Evolutionary conservation across 768 basidiomycete species (phyloP), one percentile per base, ranked within the genome.

Genomic region (Mrakia frigida): DNA sequence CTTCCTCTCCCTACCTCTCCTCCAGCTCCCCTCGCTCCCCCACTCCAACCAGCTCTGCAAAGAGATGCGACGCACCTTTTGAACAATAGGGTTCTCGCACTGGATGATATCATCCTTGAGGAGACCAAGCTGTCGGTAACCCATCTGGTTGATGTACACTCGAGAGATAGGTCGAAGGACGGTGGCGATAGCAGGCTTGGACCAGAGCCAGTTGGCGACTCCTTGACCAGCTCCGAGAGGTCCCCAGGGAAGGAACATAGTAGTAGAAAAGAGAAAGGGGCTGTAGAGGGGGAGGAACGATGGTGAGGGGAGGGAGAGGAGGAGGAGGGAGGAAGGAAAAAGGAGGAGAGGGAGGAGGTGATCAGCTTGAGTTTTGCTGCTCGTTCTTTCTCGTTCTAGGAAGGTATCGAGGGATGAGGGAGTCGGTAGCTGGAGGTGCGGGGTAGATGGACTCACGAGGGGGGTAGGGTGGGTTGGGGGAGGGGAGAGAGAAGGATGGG

Each of bases 71-170:
- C 87, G 77, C 81, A 92, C 94, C 85, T 90, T 87, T 84, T 95
- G 90, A 31, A 94, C 92, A 75, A 89, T 87, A 14, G 86, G 85
- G 77, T 88, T 87, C 84, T 95, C 94, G 83, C 93, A 92, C 73
- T 90, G 85, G 79, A 96, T 86, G 81, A 99, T 88, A 87, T 99
- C 96, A 83, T 99, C 96, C 83, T 97, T 95, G 82, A 88, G 89
- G 85, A 98, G 88, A 80, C 96, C 96, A 81, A 92, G 87, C 81
- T 89, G 87, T 80, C 96, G 88, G 87, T 94, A 92, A 56, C 95
- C 94, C 53, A 90, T 84, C 73, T 90, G 85, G 82, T 91, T 83
- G 80, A 90, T 90, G 82, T 97, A 98, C 88, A 90, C 91, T 80
- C 88, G 86, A 11, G 94, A 92, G 74, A 97, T 69, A 74, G 94